Base-by-base conservation (phyloP, 306 rosid genomes). In the Cotoneaster glaucophyllus region DNA sequence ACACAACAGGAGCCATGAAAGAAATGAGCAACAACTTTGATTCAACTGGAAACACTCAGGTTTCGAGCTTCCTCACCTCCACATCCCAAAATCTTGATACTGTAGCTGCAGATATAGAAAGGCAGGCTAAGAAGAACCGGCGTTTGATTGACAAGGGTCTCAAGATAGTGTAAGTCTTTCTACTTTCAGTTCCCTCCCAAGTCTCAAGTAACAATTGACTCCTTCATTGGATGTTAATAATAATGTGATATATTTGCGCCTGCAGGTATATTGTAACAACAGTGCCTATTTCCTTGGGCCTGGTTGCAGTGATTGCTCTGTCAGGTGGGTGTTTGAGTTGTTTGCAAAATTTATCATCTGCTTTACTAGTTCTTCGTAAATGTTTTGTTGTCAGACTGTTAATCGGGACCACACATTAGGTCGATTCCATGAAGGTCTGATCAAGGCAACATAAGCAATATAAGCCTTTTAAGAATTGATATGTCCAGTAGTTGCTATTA, bases 241-340 rank as follows among this genome's bases (percentile, higher is more conserved):
- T 62, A 12, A 62, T 14, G 39, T 14, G 29, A 28, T 21, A 43
- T 73, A 19, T n/a, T 72, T 77, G 68, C 63, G 41, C 67, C 77
- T 90, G 82, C 90, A 92, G 97, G 81, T 87, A 88, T 74, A 62
- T 83, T 17, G 17, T 88, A 57, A 87, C 88, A 69, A 74, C 77
- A 69, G 75, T 87, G 57, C 69, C 83, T 57, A 67, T 90, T 54
- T 81, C 82, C 71, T 80, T 86, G 75, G 88, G 77, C 82, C 78
- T 87, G 81, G 84, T 82, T 74, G 84, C 83, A 4, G 87, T 77
- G 74, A 83, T 84, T 77, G 79, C 88, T 67, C 76, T 88, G 14
- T 67, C 91, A 77, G 96, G 97, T 92, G 22, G 10, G 63, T n/a
- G 7, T 25, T 15, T 61, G 32, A 24, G 32, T 25, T 25, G 31